These are phyloP conservation scores for Eruca vesicaria DNA, from an alignment of 441 rosid genomes.

Conservation along the genomic window DNA sequence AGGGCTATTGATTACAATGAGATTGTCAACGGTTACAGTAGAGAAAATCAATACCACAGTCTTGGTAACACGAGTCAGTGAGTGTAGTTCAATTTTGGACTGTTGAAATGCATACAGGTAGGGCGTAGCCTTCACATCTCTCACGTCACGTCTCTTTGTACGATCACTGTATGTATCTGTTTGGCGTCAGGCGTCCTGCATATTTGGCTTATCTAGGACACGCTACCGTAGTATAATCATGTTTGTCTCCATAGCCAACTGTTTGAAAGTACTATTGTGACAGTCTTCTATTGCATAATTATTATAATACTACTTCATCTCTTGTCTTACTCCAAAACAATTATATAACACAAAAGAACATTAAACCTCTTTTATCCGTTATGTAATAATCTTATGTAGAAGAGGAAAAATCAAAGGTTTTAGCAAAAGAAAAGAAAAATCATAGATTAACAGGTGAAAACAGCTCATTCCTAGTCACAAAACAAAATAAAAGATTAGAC, in stretches of 20 bases:
- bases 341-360: neutral
- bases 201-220: no score
- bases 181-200: neutral
- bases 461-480: neutral
- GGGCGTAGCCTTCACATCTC: neutral
- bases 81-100: neutral
- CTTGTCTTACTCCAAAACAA: neutral
- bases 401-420: no score
- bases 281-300: neutral
- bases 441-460: neutral
- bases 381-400: no score
- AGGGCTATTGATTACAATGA: no score
- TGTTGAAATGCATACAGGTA: neutral
- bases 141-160: neutral
- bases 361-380: neutral
- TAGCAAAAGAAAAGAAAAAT: no score
- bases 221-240: neutral
- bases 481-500: no score
- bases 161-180: neutral
- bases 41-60: neutral
- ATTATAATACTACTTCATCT: neutral
- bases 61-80: neutral
- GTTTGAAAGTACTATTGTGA: neutral
- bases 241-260: neutral
- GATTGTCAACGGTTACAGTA: no score